A percentile compares a stretch with the other conserved stretches of the same genome.
These are phyloP conservation scores for Moesziomyces sp. DNA, from an alignment of 1,284 basidiomycete genomes.

Conservation along the genomic window DNA sequence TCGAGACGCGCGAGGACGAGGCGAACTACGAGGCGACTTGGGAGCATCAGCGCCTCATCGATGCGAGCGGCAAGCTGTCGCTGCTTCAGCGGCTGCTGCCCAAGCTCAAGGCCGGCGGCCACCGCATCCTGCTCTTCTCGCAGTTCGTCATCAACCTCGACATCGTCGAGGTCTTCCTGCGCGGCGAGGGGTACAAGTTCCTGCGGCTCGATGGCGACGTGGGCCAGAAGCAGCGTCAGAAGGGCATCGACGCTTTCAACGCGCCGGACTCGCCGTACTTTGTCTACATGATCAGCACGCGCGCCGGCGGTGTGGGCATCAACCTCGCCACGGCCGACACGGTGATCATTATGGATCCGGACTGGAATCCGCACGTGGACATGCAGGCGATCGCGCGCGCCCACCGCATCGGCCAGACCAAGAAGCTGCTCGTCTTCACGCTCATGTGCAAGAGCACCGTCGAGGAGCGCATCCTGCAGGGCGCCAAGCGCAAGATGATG, in stretches of 20 bases:
- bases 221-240: conserved; percentile 53
- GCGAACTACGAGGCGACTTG: conserved; percentile 73
- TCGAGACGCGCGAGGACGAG: conserved; percentile 75
- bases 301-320: conserved; percentile 69
- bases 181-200: conserved; percentile 63
- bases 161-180: conserved; percentile 66
- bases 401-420: conserved; percentile 74
- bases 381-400: conserved; percentile 86
- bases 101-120: conserved; percentile 65
- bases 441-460: conserved; percentile 68
- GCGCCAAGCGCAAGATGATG: conserved; percentile 65
- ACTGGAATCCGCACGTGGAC: conserved; percentile 92
- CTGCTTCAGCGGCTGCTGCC: conserved; percentile 65
- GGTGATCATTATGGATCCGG: conserved; percentile 90
- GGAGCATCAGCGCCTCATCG: conserved; percentile 81
- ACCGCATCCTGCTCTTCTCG: conserved; percentile 64
- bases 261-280: conserved; percentile 77
- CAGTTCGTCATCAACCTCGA: conserved; percentile 67
- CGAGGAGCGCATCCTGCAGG: conserved; percentile 67
- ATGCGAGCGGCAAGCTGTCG: conserved; percentile 80
- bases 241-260: conserved; percentile 88
- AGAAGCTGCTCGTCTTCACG: conserved; percentile 68
- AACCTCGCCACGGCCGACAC: conserved; percentile 77
- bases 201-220: conserved; percentile 59
- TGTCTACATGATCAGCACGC: conserved; percentile 65